phyloP scores from a whole-genome alignment of 352 stramenopile species.

The Phytopythium mirpurense region DNA sequence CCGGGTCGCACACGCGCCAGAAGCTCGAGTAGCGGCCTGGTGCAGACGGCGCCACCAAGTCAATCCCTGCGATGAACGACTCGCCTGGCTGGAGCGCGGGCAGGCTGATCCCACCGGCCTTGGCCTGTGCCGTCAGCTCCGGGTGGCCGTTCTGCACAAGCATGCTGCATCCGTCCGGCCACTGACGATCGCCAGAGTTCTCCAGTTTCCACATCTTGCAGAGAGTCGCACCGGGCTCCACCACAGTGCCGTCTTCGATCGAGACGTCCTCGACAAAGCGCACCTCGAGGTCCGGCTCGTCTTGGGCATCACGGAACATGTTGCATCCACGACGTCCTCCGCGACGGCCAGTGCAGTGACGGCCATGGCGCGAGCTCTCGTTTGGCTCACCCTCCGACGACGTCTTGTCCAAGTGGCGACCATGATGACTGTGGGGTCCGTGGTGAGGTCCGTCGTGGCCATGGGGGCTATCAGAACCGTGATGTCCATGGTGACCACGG shows the following conservation, averaged over 20 bases:
- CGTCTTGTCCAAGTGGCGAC: constrained; percentile 7
- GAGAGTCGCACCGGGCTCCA: constrained; percentile 40
- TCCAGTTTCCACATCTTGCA: constrained; percentile 76
- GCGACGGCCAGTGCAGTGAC: neutral
- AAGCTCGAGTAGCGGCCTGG: constrained; percentile 76
- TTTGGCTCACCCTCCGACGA: constrained; percentile 7
- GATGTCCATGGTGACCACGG: constrained; percentile 3
- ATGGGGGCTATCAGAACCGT: constrained; percentile 11
- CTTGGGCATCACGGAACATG: constrained; percentile 9
- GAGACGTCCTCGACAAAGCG: constrained; percentile 76
- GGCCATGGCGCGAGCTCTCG: neutral
- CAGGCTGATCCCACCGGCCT: constrained; percentile 24
- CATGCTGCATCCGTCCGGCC: constrained; percentile 51
- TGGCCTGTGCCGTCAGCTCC: constrained; percentile 22
- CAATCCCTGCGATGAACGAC: constrained; percentile 26
- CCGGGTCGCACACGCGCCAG: constrained; percentile 70
- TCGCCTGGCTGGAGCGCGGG: constrained; percentile 24
- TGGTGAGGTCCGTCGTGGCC: constrained; percentile 13
- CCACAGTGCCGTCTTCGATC: constrained; percentile 64
- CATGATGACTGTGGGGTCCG: constrained; percentile 4
- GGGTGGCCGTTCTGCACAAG: constrained; percentile 26
- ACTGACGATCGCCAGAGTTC: constrained; percentile 49
- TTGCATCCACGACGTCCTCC: constrained; percentile 9
- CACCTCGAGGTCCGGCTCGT: constrained; percentile 23
- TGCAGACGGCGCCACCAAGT: constrained; percentile 23